Evolutionary conservation across 176 grass and related monocot species (phyloP).

Genomic region (Chloris gayana): DNA sequence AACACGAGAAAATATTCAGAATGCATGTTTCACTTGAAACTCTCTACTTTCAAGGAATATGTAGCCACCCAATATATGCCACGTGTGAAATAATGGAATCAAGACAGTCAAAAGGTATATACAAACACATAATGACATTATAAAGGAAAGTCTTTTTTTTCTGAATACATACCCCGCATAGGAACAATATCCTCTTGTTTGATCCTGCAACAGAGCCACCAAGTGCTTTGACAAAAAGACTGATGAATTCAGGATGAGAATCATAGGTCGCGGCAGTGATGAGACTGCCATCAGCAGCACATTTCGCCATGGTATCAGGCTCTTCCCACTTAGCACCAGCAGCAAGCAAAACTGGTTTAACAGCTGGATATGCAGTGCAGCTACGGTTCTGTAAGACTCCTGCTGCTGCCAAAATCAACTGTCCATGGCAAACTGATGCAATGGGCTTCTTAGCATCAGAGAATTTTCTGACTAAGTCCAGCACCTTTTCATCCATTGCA

Average conservation of each 20-base stretch:
- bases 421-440: constrained; percentile 86
- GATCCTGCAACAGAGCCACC: constrained; percentile 72
- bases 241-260: constrained; percentile 77
- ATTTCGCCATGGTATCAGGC: constrained; percentile 70
- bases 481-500: constrained; percentile 67
- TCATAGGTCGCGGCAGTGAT: constrained; percentile 73
- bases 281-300: constrained; percentile 61
- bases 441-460: constrained; percentile 64
- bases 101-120: background rate
- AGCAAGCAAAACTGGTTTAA: constrained; percentile 77
- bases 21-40: background rate
- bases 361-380: constrained; percentile 70
- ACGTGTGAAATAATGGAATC: background rate
- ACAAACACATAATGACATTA: background rate
- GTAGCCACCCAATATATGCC: background rate
- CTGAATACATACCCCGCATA: constrained; percentile 77
- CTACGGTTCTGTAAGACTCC: constrained; percentile 55
- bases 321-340: constrained; percentile 87
- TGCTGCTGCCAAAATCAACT: constrained; percentile 87
- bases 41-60: background rate
- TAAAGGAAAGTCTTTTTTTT: background rate
- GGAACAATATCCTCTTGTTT: constrained; percentile 84
- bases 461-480: constrained; percentile 63
- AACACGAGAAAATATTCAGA: background rate
- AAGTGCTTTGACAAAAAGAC: constrained; percentile 81